These are phyloP conservation scores for Aciculoconidium aculeatum DNA, from an alignment of 805 yeast genomes.

Conservation along the genomic window DNA sequence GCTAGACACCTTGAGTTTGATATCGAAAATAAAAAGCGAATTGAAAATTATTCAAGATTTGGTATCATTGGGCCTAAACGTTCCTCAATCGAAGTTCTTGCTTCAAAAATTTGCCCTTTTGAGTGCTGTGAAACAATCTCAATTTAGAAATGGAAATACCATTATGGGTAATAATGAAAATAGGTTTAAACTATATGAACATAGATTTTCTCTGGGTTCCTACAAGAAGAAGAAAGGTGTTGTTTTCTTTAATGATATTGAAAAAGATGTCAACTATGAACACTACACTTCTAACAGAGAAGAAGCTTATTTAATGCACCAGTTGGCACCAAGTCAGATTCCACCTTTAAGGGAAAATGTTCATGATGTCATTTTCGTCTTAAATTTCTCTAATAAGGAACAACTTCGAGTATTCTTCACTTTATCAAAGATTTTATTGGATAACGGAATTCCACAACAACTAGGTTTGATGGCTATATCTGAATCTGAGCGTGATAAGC, in stretches of 20 bases:
- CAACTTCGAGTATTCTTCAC: conserved; percentile 48
- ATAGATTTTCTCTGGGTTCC: conserved; percentile 14
- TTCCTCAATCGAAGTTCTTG: conserved; percentile 27
- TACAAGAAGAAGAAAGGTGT: conserved; percentile 33
- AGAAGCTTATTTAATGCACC: conserved; percentile 34
- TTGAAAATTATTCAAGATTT: conserved; percentile 18
- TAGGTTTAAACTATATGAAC: conserved; percentile 26
- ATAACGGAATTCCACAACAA: conserved; percentile 66
- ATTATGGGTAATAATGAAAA: conserved; percentile 27
- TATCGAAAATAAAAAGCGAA: conserved; percentile 32
- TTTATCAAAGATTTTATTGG: conserved; percentile 43
- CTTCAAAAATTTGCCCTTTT: conserved; percentile 33
- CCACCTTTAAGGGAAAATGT: conserved; percentile 71
- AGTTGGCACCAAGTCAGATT: conserved; percentile 47
- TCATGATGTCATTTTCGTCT: conserved; percentile 64
- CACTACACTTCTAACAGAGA: conserved; percentile 38
- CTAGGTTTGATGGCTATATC: conserved; percentile 74
- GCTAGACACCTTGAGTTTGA: conserved; percentile 37
- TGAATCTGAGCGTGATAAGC: conserved; percentile 22
- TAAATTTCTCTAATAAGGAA: conserved; percentile 50
- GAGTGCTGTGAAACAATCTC: conserved; percentile 34
- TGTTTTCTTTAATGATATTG: conserved; percentile 75
- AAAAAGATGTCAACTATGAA: conserved; percentile 49
- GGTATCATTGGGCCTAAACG: conserved; percentile 22
- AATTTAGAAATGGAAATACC: conserved; percentile 29